Evolutionary conservation across 148 eudicot genomes (phyloP).

Genomic region (Fagopyrum homotropicum): DNA sequence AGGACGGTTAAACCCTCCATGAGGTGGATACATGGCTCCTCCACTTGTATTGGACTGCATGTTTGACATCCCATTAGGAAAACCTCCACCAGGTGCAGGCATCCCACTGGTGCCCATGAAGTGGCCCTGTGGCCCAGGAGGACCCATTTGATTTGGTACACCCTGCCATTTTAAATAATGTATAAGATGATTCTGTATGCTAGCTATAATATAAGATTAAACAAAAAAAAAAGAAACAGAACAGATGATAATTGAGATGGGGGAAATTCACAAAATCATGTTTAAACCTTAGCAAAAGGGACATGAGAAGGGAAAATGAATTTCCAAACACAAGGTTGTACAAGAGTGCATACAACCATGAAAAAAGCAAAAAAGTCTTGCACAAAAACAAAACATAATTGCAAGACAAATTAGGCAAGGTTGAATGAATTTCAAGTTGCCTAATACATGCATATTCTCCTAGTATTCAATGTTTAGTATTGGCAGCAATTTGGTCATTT

Average conservation of each 20-base stretch:
- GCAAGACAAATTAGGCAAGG: no score
- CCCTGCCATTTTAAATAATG: slow-evolving; percentile 31
- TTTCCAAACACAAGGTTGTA: no score
- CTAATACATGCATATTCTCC: no score
- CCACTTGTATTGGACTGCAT: slow-evolving; percentile 63
- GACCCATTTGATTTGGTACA: slow-evolving; percentile 69
- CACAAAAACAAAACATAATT: no score
- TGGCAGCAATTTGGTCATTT: no score
- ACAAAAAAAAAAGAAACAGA: not conserved
- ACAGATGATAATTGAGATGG: not conserved
- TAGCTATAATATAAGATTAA: not conserved
- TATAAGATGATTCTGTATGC: not conserved
- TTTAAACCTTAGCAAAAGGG: not conserved
- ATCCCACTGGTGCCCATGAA: slow-evolving; percentile 52
- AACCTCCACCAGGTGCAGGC: slow-evolving; percentile 53
- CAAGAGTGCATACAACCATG: no score
- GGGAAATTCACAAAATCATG: not conserved
- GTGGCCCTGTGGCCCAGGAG: slow-evolving; percentile 83
- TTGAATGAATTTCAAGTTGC: no score
- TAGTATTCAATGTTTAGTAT: no score
- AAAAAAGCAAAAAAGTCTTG: no score
- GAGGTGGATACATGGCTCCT: slow-evolving; percentile 68
- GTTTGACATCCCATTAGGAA: slow-evolving; percentile 54
- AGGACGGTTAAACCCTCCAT: slow-evolving; percentile 70
- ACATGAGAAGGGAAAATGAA: no score